phyloP scores from a whole-genome alignment of 2,329 filamentous ascomycete genomes.

The Apiospora malaysiana region DNA sequence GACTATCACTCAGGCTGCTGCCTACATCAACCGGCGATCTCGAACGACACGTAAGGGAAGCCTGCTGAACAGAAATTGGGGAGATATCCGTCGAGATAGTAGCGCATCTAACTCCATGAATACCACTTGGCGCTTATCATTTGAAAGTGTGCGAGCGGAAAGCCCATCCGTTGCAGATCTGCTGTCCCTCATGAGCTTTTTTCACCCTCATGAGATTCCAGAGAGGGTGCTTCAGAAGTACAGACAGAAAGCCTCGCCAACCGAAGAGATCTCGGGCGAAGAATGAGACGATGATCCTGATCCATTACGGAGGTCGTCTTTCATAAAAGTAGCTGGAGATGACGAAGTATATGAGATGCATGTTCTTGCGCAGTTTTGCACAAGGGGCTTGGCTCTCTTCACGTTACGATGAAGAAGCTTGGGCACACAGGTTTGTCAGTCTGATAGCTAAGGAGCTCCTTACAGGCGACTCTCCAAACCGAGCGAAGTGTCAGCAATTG shows the following conservation, averaged over 20 bases:
- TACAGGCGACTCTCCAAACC: conserved; percentile 21
- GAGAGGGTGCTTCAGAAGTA: conserved; percentile 25
- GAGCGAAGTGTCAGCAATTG: conserved; percentile 1
- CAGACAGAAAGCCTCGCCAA: not conserved
- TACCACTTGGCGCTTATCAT: conserved; percentile 44
- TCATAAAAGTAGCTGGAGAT: conserved; percentile 36
- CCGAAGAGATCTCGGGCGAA: conserved; percentile 1
- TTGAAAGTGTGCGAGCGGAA: conserved; percentile 41
- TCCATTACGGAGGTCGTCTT: conserved; percentile 43
- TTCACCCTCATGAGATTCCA: conserved; percentile 49
- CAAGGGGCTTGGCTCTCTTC: conserved; percentile 40
- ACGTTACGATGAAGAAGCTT: conserved; percentile 22
- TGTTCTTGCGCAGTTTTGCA: conserved; percentile 46
- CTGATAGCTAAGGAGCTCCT: conserved; percentile 15
- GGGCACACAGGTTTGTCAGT: not conserved
- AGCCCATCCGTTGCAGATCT: conserved; percentile 45
- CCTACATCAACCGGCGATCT: conserved; percentile 38
- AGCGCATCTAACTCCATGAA: conserved; percentile 43
- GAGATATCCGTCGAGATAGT: conserved; percentile 41
- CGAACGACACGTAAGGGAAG: conserved; percentile 31
- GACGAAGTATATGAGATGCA: conserved; percentile 49
- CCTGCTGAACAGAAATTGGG: conserved; percentile 38
- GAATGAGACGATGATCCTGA: conserved; percentile 42
- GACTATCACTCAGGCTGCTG: conserved; percentile 42
- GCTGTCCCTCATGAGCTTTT: conserved; percentile 53